A percentile compares a stretch with the other conserved stretches of the same genome.
Conservation (phyloP, 2,329 filamentous ascomycete genomes). For the Pseudocercospora vitis region DNA sequence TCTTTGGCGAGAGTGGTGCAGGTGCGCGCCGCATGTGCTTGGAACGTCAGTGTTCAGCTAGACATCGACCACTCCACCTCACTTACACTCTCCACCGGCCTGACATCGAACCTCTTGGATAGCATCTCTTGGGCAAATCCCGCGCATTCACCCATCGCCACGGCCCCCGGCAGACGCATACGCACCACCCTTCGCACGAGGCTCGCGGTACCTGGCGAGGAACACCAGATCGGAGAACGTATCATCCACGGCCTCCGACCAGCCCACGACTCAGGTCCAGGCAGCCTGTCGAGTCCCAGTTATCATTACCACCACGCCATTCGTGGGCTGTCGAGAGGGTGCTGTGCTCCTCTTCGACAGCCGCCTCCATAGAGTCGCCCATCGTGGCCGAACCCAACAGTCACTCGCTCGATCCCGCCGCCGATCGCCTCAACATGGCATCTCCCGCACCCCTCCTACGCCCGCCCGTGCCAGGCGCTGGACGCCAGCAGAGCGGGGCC, state of each 20-base stretch:
- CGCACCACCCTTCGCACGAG: too few species aligned
- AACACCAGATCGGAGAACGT: not conserved
- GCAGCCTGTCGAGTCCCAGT: not conserved
- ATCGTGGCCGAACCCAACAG: constrained; percentile 34
- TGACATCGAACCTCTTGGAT: too few species aligned
- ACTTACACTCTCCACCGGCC: too few species aligned
- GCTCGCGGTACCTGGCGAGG: too few species aligned
- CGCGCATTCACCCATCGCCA: not conserved
- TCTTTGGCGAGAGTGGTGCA: not conserved
- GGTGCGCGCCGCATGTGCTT: too few species aligned
- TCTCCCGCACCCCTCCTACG: constrained; percentile 78
- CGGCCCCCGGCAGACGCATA: not conserved
- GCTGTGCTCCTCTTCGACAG: constrained; percentile 33
- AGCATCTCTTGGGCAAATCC: too few species aligned
- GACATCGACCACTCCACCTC: too few species aligned
- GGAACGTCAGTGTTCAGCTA: too few species aligned
- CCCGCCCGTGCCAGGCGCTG: constrained; percentile 73
- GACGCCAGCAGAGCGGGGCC: constrained; percentile 42
- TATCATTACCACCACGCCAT: not conserved
- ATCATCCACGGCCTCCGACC: not conserved
- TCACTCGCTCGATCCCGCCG: constrained; percentile 22
- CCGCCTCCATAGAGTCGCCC: constrained; percentile 29
- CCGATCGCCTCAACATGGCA: constrained; percentile 58
- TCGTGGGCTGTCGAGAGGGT: constrained; percentile 34
- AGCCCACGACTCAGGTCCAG: not conserved